These are phyloP conservation scores for Moesziomyces antarcticus DNA, from an alignment of 1,284 basidiomycete species.

Conservation along the genomic window DNA sequence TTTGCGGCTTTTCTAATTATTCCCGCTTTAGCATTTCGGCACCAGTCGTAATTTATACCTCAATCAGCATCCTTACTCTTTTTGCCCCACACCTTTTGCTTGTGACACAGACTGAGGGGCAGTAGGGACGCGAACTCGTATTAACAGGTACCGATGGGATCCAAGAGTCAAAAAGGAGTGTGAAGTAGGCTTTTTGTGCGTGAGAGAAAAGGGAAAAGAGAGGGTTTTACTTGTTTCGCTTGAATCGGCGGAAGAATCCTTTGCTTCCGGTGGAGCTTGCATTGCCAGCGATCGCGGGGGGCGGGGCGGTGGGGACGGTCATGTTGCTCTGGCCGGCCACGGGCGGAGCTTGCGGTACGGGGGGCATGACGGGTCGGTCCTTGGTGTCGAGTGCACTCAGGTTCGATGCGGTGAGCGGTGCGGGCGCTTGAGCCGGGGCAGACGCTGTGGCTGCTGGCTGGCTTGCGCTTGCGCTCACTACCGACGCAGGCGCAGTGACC, in stretches of 20 bases:
- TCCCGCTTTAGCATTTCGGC: too few species aligned
- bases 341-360: constrained; percentile 36
- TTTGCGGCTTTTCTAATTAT: too few species aligned
- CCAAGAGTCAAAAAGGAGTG: constrained; percentile 12
- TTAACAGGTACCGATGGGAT: neutral
- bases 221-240: constrained; percentile 35
- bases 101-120: too few species aligned
- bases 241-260: constrained; percentile 45
- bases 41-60: too few species aligned
- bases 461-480: constrained; percentile 8
- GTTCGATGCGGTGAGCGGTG: constrained; percentile 34
- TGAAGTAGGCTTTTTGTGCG: neutral
- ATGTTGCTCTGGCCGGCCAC: constrained; percentile 28
- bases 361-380: constrained; percentile 35
- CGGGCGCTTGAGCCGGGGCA: constrained; percentile 11
- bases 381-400: constrained; percentile 32
- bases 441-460: neutral
- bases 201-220: neutral
- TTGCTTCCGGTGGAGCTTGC: constrained; percentile 23
- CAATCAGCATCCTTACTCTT: too few species aligned
- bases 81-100: too few species aligned
- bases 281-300: constrained; percentile 39
- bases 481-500: constrained; percentile 30
- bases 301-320: constrained; percentile 44
- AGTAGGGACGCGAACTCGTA: too few species aligned